Base-by-base conservation (phyloP, 352 stramenopile genomes). In the Globisporangium iwayamae region DNA sequence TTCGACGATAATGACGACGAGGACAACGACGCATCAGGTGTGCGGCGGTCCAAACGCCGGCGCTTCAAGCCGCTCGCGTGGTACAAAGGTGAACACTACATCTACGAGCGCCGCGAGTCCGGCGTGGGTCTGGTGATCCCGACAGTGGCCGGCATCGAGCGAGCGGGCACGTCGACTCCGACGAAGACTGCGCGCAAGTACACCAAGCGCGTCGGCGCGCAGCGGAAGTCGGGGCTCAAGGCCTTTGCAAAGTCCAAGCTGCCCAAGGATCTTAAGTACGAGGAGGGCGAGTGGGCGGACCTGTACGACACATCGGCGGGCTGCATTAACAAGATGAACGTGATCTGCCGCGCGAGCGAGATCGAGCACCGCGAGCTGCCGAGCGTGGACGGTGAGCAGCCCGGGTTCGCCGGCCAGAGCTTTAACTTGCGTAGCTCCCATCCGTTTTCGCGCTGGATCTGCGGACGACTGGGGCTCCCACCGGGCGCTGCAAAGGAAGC, bases 401-500 rank as follows among this genome's bases (percentile, higher is more conserved):
- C 73, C 10, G 87, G 90, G 5, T 91, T 80, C 45, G 90, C 90
- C 18, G 85, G 85, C 6, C 87, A 97, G 76, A 95, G 86, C 66
- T 97, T 97, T 73, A 96, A 94, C 70, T 59, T 95, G 6, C 78
- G 78, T 16, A 91, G 76, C 36, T 72, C 75, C 32, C 66, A 76
- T 25, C 76, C 78, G 1, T 94, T 94, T 58, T 78, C 87, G 56
- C 88, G 84, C 30, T 97, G 88, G 89, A 94, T 97, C 64, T 96
- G 85, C 30, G 96, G 96, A 8, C 91, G 92, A 66, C 67, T 99
- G 18, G 81, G 90, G 2, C 80, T 99, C 16, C 95, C 96, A 25
- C 92, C 93, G 9, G 79, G 82, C 18, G 96, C 83, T n/a, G 96
- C 97, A 60, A 99, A 99, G 68, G 95, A 98, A 56, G 82, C 92